Evolutionary conservation across 1,139 yeast species (phyloP), one percentile per base, ranked within the genome.

Genomic region (Wickerhamomyces sp.): DNA sequence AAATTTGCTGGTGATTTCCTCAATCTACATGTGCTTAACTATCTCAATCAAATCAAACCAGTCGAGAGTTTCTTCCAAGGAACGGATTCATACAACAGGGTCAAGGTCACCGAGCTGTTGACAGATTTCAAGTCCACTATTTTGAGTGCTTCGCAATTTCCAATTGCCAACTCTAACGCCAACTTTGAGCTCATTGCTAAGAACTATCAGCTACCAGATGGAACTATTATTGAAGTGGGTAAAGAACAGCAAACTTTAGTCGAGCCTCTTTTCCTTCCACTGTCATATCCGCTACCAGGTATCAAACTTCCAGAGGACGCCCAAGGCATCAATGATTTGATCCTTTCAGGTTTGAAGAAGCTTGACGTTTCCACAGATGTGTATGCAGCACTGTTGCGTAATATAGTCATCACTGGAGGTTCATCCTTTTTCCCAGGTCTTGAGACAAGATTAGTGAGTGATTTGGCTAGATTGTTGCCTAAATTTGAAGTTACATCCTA

Each of bases 1-100:
- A 74, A 72, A 48, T 80, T 68, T 52, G 88, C 81, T 8, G 91
- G 91, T 9, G 83, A 81, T 52, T 83, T 75, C 56, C 56, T 77
- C 38, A 79, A 77, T 54, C 64, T 75, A 38, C 80, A 78, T 52
- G 69, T 51, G 4, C 35, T 43, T 13, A 40, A 41, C 23, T 51
- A 42, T 33, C 36, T 55, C n/a, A 35, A 43, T 9, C 34, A 42
- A 14, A 31, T 16, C 23, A 34, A 39, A 16, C 35, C 39, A 5
- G 38, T 37, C 6, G 43, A 41, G 10, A 26, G 26, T 6, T 40
- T 23, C 16, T 55, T 57, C 14, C 33, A 42, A 11, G 49, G 57
- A 23, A 55, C 71, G 7, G 69, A 66, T 10, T 73, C 82, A 4
- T 75, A 65, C 54, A 67, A 65, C 44, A 68, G 59, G 43, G 71